Evolutionary conservation across 2,329 filamentous ascomycete species (phyloP), one percentile per base, ranked within the genome.

Genomic region (Nannizziopsis arthrosporioides): DNA sequence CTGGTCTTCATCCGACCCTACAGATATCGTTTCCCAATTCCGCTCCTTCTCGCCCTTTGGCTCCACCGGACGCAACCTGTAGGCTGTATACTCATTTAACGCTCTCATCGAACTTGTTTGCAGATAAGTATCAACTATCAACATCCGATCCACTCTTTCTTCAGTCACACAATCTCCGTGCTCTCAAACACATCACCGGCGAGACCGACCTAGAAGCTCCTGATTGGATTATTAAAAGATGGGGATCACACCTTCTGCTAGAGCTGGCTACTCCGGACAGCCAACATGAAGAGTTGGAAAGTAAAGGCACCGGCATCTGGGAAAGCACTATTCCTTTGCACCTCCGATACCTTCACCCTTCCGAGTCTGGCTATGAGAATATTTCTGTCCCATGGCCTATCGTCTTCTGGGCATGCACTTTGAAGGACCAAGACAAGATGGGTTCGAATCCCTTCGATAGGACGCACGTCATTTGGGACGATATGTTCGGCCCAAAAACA

Each of bases 151-250:
- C 76, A 0, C 73, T 94, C 4, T 92, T 93, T 67, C 74, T 94
- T 27, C 66, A 78, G 2, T 89, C 86, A 0, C 87, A 94, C 58
- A 86, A 93, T 59, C 74, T 95, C 15, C 72, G 74, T 2, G 71
- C 76, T 1, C 68, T 93, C 36, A 80, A 75, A 39, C 78, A 82
- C 54, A 75, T 86, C 11, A 80, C 80, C 19, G 77, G 84, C 10
- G 85, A 86, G 15, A 84, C 89, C 5, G 89, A 96, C 56, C 80
- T 96, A 46, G 90, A 96, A 68, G 88, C 87, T 0, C 90, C 90
- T 1, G 82, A 83, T 57, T 96, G 93, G 71, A 78, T 81, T 1
- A 75, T 87, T 27, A 61, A 74, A 5, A 65, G 73, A 30, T 95
- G 90, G 90, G 90, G 90, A 4, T 89, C 84, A 0, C 79, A 76